Evolutionary conservation across 1,139 yeast genomes (phyloP), one percentile per base, ranked within the genome.

Genomic region (Saccharomyces hybrid): DNA sequence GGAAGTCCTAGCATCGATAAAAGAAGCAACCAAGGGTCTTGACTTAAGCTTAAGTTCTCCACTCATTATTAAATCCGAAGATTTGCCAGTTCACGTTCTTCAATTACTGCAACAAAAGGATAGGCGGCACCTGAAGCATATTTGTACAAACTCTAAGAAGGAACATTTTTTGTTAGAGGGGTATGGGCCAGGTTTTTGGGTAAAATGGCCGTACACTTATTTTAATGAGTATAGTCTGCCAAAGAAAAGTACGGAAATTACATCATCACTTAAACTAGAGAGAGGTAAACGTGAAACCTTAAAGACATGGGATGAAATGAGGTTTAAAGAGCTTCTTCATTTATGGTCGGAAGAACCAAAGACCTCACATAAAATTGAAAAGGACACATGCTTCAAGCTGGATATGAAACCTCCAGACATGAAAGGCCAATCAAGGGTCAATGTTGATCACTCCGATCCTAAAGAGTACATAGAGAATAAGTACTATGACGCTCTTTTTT

Each of bases 401-500:
- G 48, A 55, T 20, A 61, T 64, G 66, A 52, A 47, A 20, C 63
- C 62, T 7, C 63, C 64, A 20, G 52, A 51, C 8, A 26, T 32
- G 31, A 46, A 27, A 26, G 9, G n/a, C 51, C 13, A 38, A n/a
- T 13, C 51, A 31, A 49, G 27, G 23, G 47, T 48, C 11, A 27
- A 23, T 7, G 47, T 49, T 28, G 16, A 5, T 25, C 4, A 9
- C 20, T 25, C n/a, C 6, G 59, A 61, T 47, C 66, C 69, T 3
- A 54, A 49, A 26, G 48, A 28, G 3, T 66, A 66, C 51, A 50
- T 66, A 26, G 58, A 55, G 27, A 54, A 53, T 5, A 67, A 64
- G 52, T 68, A 68, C 46, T 64, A 61, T 47, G 70, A 65, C 23
- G 55, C 62, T 7, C 55, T 68, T 23, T 68, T 60, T 49, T 55